Conservation (phyloP, 345 rosid species). For the Gossypium mustelinum region DNA sequence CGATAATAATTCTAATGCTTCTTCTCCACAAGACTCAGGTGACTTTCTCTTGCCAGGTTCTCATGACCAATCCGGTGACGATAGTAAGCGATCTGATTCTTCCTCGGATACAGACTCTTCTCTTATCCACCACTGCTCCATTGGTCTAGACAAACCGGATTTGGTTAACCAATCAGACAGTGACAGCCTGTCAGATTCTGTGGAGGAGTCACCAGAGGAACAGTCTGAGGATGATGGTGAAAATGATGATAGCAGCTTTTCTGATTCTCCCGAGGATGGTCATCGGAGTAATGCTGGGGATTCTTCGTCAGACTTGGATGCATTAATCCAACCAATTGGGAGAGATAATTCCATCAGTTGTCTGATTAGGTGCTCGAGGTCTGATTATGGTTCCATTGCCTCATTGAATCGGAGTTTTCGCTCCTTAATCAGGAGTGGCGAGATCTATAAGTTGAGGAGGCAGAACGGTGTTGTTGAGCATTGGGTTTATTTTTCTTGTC, state of each 20-base stretch:
- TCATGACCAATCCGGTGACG: conserved; percentile 9
- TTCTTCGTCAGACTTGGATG: conserved; percentile 43
- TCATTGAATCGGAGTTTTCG: conserved; percentile 57
- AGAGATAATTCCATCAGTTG: conserved; percentile 74
- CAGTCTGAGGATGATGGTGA: background rate
- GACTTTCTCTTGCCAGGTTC: background rate
- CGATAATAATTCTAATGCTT: background rate
- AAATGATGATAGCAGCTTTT: background rate
- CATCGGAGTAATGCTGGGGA: conserved; percentile 37
- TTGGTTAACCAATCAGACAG: conserved; percentile 2
- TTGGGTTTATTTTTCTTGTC: conserved; percentile 91
- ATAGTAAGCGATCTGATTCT: background rate
- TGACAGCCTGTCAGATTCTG: background rate
- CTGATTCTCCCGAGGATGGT: conserved; percentile 9
- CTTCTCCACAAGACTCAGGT: background rate
- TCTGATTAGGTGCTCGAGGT: conserved; percentile 69
- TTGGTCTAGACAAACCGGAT: background rate
- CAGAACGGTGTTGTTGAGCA: conserved; percentile 57
- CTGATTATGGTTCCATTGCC: conserved; percentile 79
- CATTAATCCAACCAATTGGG: conserved; percentile 66
- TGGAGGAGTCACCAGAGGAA: background rate
- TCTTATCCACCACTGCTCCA: background rate
- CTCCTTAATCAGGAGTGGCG: conserved; percentile 64
- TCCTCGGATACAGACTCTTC: conserved; percentile 6
- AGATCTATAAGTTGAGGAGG: conserved; percentile 60